phyloP scores from a whole-genome alignment of 1,284 basidiomycete genomes.

The Anthracocystis setariae region DNA sequence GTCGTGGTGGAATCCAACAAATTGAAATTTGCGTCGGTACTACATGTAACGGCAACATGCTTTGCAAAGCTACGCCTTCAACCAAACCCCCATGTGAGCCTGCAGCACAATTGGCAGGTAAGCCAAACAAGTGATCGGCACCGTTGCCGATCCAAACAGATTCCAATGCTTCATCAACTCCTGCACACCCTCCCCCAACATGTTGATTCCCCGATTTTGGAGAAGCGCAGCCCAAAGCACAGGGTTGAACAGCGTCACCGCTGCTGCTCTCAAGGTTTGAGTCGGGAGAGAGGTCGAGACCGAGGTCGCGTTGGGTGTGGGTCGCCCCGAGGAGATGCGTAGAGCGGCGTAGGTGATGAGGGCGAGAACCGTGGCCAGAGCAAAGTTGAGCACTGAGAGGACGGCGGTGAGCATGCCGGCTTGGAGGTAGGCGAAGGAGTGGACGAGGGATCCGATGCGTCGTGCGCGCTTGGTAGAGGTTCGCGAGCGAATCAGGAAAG shows the following conservation, averaged over 20 bases:
- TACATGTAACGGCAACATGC: too few species aligned
- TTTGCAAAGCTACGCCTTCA: background rate
- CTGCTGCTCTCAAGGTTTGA: background rate
- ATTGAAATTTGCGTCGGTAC: too few species aligned
- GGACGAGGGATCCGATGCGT: conserved; percentile 44
- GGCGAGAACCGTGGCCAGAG: conserved; percentile 43
- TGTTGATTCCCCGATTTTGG: background rate
- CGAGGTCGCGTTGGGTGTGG: background rate
- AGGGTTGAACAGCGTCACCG: conserved; percentile 15
- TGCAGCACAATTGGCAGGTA: conserved; percentile 40
- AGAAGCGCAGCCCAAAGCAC: conserved; percentile 8
- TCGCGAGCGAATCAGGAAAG: conserved; percentile 6
- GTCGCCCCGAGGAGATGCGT: conserved; percentile 10
- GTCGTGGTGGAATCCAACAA: too few species aligned
- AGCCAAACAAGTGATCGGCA: conserved; percentile 28
- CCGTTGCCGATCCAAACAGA: conserved; percentile 25
- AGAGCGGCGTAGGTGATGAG: conserved; percentile 20
- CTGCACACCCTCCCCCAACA: background rate
- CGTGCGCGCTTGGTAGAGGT: conserved; percentile 5
- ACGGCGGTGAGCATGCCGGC: conserved; percentile 57
- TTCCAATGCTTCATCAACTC: conserved; percentile 18
- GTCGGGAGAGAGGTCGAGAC: background rate
- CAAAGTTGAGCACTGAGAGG: conserved; percentile 57
- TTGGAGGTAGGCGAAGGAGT: conserved; percentile 56
- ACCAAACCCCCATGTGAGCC: conserved; percentile 19